phyloP scores from a whole-genome alignment of 2,329 filamentous ascomycete species.

The Dendryphion nanum region DNA sequence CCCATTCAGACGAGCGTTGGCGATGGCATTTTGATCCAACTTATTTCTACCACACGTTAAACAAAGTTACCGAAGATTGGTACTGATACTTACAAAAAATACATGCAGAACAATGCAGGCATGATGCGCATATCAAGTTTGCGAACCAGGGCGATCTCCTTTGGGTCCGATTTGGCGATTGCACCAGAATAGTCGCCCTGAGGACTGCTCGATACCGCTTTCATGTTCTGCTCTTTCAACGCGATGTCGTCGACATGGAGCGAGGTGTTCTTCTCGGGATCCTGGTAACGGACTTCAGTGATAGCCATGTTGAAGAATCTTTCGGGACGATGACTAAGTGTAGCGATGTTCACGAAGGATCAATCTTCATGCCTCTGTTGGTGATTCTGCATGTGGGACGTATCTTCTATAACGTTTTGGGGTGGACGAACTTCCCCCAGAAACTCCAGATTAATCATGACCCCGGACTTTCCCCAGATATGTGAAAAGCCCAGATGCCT shows the following conservation, averaged over 20 bases:
- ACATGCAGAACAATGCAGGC: conserved; percentile 6
- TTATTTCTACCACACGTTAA: conserved; percentile 23
- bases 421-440: conserved; percentile 20
- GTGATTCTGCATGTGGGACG: too few relatives aligned
- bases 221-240: conserved; percentile 6
- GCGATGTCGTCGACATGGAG: not conserved
- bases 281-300: not conserved
- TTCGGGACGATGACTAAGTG: too few relatives aligned
- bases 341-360: too few relatives aligned
- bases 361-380: too few relatives aligned
- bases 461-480: conserved; percentile 25
- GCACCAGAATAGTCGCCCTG: conserved; percentile 27
- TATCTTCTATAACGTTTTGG: conserved; percentile 9
- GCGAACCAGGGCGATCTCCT: conserved; percentile 31
- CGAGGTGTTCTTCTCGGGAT: conserved; percentile 1
- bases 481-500: too few relatives aligned
- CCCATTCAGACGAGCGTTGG: conserved; percentile 61
- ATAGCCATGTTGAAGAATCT: too few relatives aligned
- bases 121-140: conserved; percentile 34
- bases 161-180: conserved; percentile 30
- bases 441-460: conserved; percentile 7
- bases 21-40: conserved; percentile 62
- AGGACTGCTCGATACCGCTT: not conserved
- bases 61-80: not conserved
- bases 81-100: conserved; percentile 1